Conservation (phyloP, 257 asterid species). For the Verbascum thapsus region DNA sequence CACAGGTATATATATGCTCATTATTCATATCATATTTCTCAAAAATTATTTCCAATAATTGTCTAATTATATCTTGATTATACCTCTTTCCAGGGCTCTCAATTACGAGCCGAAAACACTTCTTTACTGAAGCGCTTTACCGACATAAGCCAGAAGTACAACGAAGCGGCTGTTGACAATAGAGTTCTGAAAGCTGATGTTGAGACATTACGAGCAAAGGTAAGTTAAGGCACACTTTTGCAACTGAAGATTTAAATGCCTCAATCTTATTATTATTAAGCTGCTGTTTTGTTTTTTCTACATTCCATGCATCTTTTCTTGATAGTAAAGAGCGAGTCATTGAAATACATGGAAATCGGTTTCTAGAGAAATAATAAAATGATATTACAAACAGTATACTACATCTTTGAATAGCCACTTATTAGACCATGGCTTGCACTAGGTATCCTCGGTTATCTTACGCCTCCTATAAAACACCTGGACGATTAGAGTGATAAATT, state of each 20-base stretch:
- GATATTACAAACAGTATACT: too few species aligned
- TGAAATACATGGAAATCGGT: too few species aligned
- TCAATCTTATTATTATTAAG: not conserved
- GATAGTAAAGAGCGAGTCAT: too few species aligned
- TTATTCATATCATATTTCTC: not conserved
- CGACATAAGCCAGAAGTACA: slow-evolving; percentile 82
- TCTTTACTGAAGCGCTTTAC: slow-evolving; percentile 72
- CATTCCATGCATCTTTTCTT: too few species aligned
- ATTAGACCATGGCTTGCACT: too few species aligned
- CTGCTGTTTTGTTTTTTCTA: not conserved
- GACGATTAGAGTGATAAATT: too few species aligned
- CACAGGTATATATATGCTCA: slow-evolving; percentile 52
- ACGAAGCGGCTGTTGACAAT: slow-evolving; percentile 91
- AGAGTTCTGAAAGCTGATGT: slow-evolving; percentile 95
- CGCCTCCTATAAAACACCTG: too few species aligned
- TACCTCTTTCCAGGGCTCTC: slow-evolving; percentile 63
- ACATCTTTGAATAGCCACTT: too few species aligned
- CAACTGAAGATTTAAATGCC: not conserved
- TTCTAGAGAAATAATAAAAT: too few species aligned
- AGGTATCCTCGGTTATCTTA: too few species aligned
- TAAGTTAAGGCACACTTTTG: slow-evolving; percentile 20
- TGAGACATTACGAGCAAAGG: slow-evolving; percentile 96
- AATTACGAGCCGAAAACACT: slow-evolving; percentile 76
- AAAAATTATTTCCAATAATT: not conserved
- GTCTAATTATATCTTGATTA: slow-evolving; percentile 24